phyloP scores from a whole-genome alignment of 306 rosid genomes.

The Canavalia gladiata region DNA sequence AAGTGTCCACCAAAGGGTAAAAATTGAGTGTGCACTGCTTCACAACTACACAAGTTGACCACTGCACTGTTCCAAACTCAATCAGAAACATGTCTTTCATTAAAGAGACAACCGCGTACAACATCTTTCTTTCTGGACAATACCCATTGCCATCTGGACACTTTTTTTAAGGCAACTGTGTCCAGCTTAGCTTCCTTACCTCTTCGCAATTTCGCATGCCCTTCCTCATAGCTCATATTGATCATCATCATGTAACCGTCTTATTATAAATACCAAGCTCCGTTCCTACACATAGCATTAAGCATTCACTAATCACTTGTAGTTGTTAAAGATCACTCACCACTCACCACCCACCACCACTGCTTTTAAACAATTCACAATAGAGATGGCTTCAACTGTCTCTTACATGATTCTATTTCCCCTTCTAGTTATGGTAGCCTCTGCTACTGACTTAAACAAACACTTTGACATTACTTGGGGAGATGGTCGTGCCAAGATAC shows the following conservation, averaged over 20 bases:
- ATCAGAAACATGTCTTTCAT: not conserved
- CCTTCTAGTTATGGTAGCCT: constrained; percentile 37
- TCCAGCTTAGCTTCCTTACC: constrained; percentile 36
- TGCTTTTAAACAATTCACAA: not conserved
- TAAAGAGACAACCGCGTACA: constrained; percentile 12
- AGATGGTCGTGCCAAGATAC: constrained; percentile 71
- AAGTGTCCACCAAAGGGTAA: not conserved
- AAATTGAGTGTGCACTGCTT: not conserved
- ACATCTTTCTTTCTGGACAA: not conserved
- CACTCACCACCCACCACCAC: not conserved
- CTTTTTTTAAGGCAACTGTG: constrained; percentile 38
- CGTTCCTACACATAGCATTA: not conserved
- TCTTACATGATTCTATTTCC: constrained; percentile 24
- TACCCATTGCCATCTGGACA: constrained; percentile 10
- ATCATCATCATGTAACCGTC: not conserved
- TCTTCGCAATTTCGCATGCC: constrained; percentile 32
- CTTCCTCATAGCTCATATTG: not conserved
- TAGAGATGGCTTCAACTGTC: constrained; percentile 44
- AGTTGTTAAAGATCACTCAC: not conserved
- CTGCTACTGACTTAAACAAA: constrained; percentile 56
- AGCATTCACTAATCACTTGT: not conserved
- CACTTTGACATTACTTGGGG: constrained; percentile 78
- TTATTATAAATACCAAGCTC: constrained; percentile 33
- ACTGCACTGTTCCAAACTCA: not conserved
- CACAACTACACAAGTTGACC: not conserved